Conservation (phyloP, 495 filamentous ascomycete species). For the Hyaloscypha finlandica region DNA sequence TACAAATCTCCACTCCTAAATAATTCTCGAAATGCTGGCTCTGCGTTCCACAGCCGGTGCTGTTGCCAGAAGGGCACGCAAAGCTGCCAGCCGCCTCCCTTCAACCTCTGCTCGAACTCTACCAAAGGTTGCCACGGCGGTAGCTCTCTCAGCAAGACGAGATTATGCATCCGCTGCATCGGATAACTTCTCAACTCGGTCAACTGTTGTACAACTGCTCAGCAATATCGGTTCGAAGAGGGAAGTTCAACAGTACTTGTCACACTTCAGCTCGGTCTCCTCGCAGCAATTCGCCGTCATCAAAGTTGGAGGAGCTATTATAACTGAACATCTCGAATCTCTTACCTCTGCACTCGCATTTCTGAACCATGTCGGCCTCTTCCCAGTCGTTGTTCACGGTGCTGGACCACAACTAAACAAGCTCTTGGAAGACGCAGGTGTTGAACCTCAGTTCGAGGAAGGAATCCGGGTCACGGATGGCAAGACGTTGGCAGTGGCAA, state of each 20-base stretch:
- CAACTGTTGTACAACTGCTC: conserved; percentile 89
- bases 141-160: conserved; percentile 24
- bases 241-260: conserved; percentile 97
- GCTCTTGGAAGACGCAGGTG: conserved; percentile 85
- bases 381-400: conserved; percentile 94
- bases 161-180: conserved; percentile 32
- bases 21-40: conserved; percentile 30
- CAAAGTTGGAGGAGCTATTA: conserved; percentile 96
- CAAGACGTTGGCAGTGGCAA: conserved; percentile 87
- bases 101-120: conserved; percentile 21
- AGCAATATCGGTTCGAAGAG: conserved; percentile 97
- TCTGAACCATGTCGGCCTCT: conserved; percentile 93
- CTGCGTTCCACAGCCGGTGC: conserved; percentile 31
- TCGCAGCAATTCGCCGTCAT: conserved; percentile 98
- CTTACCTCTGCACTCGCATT: conserved; percentile 87
- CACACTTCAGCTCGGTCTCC: conserved; percentile 95
- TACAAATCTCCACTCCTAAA: conserved; percentile 28
- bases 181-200: conserved; percentile 61
- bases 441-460: conserved; percentile 95
- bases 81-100: conserved; percentile 19
- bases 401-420: conserved; percentile 96
- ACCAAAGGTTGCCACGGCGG: conserved; percentile 29
- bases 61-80: conserved; percentile 32
- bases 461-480: conserved; percentile 95
- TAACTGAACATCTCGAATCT: conserved; percentile 91